Base-by-base conservation (phyloP, 2,329 filamentous ascomycete genomes). In the Pseudogymnoascus destructans region DNA sequence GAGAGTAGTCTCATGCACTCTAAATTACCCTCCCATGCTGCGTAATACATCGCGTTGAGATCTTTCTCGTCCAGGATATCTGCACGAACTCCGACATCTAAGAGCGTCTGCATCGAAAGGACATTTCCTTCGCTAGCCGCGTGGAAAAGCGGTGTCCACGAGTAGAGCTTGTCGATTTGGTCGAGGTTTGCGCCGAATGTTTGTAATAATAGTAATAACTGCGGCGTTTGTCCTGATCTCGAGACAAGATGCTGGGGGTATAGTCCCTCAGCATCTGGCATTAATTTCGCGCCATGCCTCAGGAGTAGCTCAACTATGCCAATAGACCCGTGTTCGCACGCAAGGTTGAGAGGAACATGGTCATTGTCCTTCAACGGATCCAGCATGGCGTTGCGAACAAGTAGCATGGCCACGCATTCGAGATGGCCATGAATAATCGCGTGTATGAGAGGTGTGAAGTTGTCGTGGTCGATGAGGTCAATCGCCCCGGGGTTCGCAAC, bases 241-340 rank as follows among this genome's bases (percentile, higher is more conserved):
- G 93, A 92, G 17, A 97, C 92, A 32, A 97, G 80, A 72, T 98
- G 93, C 69, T 97, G 93, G n/a, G 93, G 93, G 68, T 89, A 98
- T 9, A 98, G 76, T 1, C 93, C 93, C 74, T 98, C 93, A 1
- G 93, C 93, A 72, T 98, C 93, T 7, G 93, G 85, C n/a, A 96
- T 75, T 60, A 98, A 86, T 59, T 81, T 79, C 5, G 92, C 89
- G 7, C 86, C 84, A 64, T 88, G 83, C 65, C 87, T 84, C 56
- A 98, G 76, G 0, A 98, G 80, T 61, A 95, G 78, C 67, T 91
- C 84, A 13, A 95, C 89, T 60, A 95, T 92, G 11, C 85, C 80
- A 21, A 89, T 75, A 0, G 90, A 93, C 2, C 89, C 92, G 72
- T 95, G 88, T 69, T 97, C 92, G 69, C 93, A 98, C 42, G 93